A percentile compares a stretch with the other conserved stretches of the same genome.
Evolutionary conservation across 2,329 filamentous ascomycete species (phyloP).

Genomic region (Claviceps sorghi): DNA sequence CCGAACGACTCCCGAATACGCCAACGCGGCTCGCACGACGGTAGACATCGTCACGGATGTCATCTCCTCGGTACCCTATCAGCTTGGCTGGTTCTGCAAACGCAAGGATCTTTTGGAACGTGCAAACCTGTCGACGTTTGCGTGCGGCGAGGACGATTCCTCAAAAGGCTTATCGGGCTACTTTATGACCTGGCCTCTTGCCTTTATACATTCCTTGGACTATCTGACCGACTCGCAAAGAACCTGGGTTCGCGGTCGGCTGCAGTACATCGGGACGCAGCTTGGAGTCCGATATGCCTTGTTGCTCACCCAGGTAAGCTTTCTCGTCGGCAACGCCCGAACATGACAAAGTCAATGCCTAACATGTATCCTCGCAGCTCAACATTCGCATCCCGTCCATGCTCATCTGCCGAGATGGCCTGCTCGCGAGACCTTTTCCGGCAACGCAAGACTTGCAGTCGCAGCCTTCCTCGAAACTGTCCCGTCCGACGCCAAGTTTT

Average conservation of each 20-base stretch:
- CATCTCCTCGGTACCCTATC: constrained; percentile 45
- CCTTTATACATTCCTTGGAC: constrained; percentile 39
- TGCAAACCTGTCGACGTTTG: constrained; percentile 30
- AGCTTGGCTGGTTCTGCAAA: constrained; percentile 43
- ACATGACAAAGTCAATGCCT: neutral
- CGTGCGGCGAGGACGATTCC: constrained; percentile 33
- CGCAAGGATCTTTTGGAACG: constrained; percentile 25
- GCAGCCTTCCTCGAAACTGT: constrained; percentile 25
- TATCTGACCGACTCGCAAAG: constrained; percentile 45
- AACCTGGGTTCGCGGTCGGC: constrained; percentile 37
- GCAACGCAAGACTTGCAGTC: constrained; percentile 29
- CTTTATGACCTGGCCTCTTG: constrained; percentile 45
- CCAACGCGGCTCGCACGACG: constrained; percentile 35
- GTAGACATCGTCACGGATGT: constrained; percentile 42
- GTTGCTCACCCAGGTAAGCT: constrained; percentile 36
- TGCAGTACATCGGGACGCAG: constrained; percentile 38
- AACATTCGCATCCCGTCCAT: constrained; percentile 46
- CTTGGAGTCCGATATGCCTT: constrained; percentile 45
- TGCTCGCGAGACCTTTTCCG: constrained; percentile 31
- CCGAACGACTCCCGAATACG: constrained; percentile 47
- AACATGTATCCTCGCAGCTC: constrained; percentile 23
- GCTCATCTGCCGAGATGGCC: constrained; percentile 40
- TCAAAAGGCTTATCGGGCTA: constrained; percentile 43
- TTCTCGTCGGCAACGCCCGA: neutral
- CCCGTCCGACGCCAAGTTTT: constrained; percentile 18